Conservation (phyloP, 441 rosid species). For the Dalechampia spathulata region DNA sequence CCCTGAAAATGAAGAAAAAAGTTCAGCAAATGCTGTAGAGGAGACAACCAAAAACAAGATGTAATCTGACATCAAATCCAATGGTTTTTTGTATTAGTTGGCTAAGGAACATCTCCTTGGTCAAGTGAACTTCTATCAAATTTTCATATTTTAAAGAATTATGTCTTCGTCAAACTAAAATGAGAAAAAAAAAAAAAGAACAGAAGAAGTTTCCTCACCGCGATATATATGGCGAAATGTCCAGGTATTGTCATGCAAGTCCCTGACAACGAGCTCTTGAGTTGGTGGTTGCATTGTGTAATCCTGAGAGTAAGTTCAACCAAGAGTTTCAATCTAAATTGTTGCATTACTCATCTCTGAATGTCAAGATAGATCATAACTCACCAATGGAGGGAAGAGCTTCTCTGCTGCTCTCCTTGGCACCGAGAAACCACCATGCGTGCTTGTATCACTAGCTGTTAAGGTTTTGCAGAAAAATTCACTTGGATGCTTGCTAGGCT, state of each 20-base stretch:
- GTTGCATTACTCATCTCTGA: too few species aligned
- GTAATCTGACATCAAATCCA: not conserved
- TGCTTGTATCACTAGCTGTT: conserved; percentile 94
- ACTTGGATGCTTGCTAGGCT: conserved; percentile 74
- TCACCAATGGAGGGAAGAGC: conserved; percentile 87
- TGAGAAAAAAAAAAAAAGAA: not conserved
- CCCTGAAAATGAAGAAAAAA: conserved; percentile 38
- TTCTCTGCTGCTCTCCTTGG: conserved; percentile 99
- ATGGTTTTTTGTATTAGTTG: not conserved
- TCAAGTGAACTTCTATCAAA: too few species aligned
- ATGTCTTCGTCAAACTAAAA: not conserved
- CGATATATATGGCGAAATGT: conserved; percentile 93
- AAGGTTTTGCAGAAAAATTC: conserved; percentile 93
- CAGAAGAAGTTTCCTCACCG: conserved; percentile 35
- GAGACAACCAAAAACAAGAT: not conserved
- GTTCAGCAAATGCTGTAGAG: not conserved
- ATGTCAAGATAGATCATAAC: conserved; percentile 16
- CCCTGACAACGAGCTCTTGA: conserved; percentile 92
- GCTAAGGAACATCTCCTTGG: not conserved
- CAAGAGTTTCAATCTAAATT: not conserved
- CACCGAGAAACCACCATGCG: conserved; percentile 98
- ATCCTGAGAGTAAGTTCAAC: conserved; percentile 37
- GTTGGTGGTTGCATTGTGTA: conserved; percentile 90
- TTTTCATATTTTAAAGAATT: not conserved
- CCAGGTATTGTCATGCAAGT: conserved; percentile 87